A percentile compares a stretch with the other conserved stretches of the same genome.
Evolutionary conservation across 2,329 filamentous ascomycete species (phyloP).

Genomic region (Fonsecaea erecta): DNA sequence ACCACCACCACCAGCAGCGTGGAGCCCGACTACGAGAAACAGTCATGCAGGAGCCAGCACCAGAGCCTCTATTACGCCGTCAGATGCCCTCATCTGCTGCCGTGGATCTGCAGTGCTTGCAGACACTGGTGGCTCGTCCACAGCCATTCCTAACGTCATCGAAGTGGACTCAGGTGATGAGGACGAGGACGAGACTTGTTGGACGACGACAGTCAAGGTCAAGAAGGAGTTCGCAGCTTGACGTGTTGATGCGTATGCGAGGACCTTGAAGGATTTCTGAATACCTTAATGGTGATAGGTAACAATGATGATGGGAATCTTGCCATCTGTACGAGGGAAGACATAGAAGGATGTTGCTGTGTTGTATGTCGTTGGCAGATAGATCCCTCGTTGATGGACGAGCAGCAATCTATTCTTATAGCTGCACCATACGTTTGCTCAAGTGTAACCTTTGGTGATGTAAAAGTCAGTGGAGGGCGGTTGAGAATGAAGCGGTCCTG

Average conservation of each 20-base stretch:
- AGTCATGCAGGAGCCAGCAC: background rate
- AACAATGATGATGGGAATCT: background rate
- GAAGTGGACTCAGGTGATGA: conserved; percentile 16
- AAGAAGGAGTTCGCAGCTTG: conserved; percentile 5
- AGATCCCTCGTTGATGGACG: background rate
- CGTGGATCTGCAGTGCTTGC: background rate
- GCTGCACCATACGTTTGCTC: too few relatives aligned
- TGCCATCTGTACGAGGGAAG: too few relatives aligned
- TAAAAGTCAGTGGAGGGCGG: too few relatives aligned
- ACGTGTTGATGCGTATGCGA: background rate
- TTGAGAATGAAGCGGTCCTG: too few relatives aligned
- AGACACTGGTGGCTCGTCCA: background rate
- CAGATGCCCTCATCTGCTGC: background rate
- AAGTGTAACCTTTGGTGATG: too few relatives aligned
- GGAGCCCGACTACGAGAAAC: background rate
- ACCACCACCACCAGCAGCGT: background rate
- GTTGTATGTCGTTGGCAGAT: background rate
- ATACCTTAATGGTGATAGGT: background rate
- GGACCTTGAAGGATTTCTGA: background rate
- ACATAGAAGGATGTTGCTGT: background rate
- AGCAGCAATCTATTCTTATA: background rate
- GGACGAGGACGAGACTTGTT: background rate
- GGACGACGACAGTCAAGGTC: background rate
- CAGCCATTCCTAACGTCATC: background rate
- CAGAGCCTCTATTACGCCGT: background rate